phyloP scores from a whole-genome alignment of 1,284 basidiomycete species.

The Gomphus bonarii region DNA sequence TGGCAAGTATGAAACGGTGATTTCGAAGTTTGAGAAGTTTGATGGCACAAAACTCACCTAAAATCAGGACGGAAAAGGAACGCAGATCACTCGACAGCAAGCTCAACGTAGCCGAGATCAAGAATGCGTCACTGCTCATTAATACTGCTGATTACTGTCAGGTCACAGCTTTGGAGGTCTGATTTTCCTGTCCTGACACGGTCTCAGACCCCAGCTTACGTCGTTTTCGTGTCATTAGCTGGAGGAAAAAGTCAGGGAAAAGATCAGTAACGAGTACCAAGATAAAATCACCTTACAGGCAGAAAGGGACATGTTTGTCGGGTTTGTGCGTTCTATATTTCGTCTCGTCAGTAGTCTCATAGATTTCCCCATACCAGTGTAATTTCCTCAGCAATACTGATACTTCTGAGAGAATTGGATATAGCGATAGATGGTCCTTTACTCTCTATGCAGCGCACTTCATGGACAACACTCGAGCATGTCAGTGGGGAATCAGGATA shows the following conservation, averaged over 20 bases:
- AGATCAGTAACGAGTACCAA: conserved; percentile 65
- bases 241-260: conserved; percentile 81
- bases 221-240: conserved; percentile 5
- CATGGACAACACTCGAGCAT: conserved; percentile 69
- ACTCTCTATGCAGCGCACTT: conserved; percentile 59
- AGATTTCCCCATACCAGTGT: conserved; percentile 35
- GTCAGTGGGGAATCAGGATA: conserved; percentile 79
- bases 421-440: conserved; percentile 68
- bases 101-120: conserved; percentile 64
- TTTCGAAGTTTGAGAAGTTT: not conserved
- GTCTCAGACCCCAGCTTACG: conserved; percentile 1
- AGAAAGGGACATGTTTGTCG: conserved; percentile 83
- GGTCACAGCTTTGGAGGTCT: conserved; percentile 82
- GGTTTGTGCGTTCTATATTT: conserved; percentile 32
- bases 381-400: conserved; percentile 71
- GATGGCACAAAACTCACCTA: not conserved
- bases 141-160: no score
- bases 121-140: conserved; percentile 76
- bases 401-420: conserved; percentile 78
- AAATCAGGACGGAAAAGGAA: conserved; percentile 29
- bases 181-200: conserved; percentile 23
- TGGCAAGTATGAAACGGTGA: conserved; percentile 61
- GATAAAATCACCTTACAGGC: no score
- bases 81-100: conserved; percentile 70
- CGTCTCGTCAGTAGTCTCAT: not conserved